Conservation (phyloP, 2,329 filamentous ascomycete genomes). For the Beauveria sp. region DNA sequence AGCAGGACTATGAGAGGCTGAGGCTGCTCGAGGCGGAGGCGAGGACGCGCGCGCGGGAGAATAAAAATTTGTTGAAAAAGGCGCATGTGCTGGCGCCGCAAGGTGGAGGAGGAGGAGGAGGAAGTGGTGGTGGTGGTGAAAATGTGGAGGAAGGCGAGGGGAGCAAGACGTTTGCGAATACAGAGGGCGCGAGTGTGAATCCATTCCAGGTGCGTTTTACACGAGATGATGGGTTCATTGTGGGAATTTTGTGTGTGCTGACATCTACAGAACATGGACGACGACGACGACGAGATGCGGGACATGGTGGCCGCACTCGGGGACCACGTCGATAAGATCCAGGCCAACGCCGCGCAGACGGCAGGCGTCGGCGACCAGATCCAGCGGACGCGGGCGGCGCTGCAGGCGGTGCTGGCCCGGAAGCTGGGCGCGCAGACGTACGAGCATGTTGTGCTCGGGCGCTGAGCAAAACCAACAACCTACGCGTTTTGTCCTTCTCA, state of each 20-base stretch:
- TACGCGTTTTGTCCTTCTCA: too few relatives aligned
- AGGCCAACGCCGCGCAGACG: conserved; percentile 45
- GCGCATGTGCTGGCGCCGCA: conserved; percentile 42
- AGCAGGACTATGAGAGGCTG: conserved; percentile 46
- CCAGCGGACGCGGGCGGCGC: conserved; percentile 37
- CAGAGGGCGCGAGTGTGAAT: conserved; percentile 3
- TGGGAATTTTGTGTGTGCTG: background rate
- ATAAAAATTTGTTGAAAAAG: conserved; percentile 41
- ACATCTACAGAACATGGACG: conserved; percentile 25
- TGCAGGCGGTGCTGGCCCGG: conserved; percentile 40
- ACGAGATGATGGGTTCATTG: background rate
- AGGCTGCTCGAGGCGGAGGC: conserved; percentile 48
- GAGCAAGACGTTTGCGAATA: conserved; percentile 13
- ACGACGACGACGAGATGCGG: conserved; percentile 35
- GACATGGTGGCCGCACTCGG: conserved; percentile 40
- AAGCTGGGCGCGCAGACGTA: conserved; percentile 38
- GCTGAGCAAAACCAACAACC: conserved; percentile 3
- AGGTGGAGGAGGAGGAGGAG: conserved; percentile 14
- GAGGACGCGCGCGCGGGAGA: conserved; percentile 42
- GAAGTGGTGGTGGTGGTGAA: conserved; percentile 8
- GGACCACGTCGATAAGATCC: conserved; percentile 50
- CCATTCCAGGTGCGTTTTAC: conserved; percentile 25
- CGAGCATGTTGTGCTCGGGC: conserved; percentile 41
- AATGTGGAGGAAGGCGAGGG: conserved; percentile 1
- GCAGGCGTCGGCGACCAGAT: conserved; percentile 44